Percentiles rank a stretch among this genome's conserved stretches.
phyloP scores from a whole-genome alignment of 78 protist genomes.

The Emiliania huxleyi region DNA sequence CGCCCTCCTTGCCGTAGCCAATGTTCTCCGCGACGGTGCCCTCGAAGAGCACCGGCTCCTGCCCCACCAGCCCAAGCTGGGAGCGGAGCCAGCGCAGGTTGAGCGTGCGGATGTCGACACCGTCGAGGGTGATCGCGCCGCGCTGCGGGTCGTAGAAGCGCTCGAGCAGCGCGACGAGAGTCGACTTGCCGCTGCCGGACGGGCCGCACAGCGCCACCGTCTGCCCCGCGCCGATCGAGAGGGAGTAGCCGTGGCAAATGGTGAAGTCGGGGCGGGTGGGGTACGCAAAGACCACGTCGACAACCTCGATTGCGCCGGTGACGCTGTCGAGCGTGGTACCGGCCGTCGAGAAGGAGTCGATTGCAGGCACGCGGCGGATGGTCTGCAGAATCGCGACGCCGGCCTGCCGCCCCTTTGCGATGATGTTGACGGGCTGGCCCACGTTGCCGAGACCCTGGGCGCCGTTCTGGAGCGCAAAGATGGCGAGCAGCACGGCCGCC shows the following conservation, averaged over 20 bases:
- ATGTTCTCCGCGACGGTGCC: constrained; percentile 32
- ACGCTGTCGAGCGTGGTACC: neutral
- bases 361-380: neutral
- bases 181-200: constrained; percentile 88
- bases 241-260: constrained; percentile 59
- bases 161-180: constrained; percentile 46
- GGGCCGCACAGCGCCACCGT: constrained; percentile 89
- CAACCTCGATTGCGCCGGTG: neutral
- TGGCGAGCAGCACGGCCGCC: neutral
- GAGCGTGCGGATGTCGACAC: constrained; percentile 29
- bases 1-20: constrained; percentile 23
- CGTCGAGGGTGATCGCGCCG: constrained; percentile 84
- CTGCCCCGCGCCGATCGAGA: constrained; percentile 67
- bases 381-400: neutral
- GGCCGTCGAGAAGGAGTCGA: neutral
- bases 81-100: constrained; percentile 29
- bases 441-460: neutral
- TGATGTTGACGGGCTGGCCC: neutral
- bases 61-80: constrained; percentile 60
- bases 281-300: neutral
- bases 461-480: neutral
- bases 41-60: constrained; percentile 43
- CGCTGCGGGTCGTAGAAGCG: constrained; percentile 63
- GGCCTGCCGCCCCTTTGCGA: neutral
- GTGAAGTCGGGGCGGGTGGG: neutral